A percentile compares a stretch with the other conserved stretches of the same genome.
Conservation (phyloP, 2,329 filamentous ascomycete genomes). For the Phyllosticta citribraziliensis region DNA sequence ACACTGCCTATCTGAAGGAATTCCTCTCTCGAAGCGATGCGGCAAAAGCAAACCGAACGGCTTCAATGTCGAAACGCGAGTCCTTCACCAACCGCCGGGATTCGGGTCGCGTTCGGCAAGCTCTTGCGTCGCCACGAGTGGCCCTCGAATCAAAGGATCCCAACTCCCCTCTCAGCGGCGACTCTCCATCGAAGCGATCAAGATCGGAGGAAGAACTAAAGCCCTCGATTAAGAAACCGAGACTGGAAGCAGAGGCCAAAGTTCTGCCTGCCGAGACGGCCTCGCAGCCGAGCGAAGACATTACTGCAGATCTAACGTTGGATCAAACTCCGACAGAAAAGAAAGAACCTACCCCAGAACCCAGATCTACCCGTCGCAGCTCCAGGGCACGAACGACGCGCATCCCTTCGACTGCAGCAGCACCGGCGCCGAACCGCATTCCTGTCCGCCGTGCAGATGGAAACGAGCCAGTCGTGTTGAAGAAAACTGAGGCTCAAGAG, state of each 20-base stretch:
- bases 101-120: constrained; percentile 36
- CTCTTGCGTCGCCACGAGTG: constrained; percentile 36
- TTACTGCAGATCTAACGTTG: background rate
- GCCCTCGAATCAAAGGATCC: constrained; percentile 38
- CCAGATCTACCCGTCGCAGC: constrained; percentile 21
- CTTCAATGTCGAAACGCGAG: constrained; percentile 27
- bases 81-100: constrained; percentile 38
- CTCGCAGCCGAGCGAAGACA: background rate
- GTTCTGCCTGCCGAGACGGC: background rate
- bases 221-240: background rate
- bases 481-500: constrained; percentile 40
- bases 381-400: constrained; percentile 25
- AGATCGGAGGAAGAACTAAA: background rate
- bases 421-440: constrained; percentile 30
- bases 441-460: constrained; percentile 34
- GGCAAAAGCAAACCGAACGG: constrained; percentile 31
- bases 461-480: constrained; percentile 34
- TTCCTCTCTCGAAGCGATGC: constrained; percentile 41
- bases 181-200: background rate
- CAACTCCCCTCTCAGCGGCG: constrained; percentile 29
- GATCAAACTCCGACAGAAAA: constrained; percentile 9
- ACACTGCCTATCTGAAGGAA: constrained; percentile 40
- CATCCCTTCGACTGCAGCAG: constrained; percentile 20
- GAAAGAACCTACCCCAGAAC: background rate
- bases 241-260: background rate